These are phyloP conservation scores for Arthrobotrys conoides DNA, from an alignment of 2,329 filamentous ascomycete species.

Conservation along the genomic window DNA sequence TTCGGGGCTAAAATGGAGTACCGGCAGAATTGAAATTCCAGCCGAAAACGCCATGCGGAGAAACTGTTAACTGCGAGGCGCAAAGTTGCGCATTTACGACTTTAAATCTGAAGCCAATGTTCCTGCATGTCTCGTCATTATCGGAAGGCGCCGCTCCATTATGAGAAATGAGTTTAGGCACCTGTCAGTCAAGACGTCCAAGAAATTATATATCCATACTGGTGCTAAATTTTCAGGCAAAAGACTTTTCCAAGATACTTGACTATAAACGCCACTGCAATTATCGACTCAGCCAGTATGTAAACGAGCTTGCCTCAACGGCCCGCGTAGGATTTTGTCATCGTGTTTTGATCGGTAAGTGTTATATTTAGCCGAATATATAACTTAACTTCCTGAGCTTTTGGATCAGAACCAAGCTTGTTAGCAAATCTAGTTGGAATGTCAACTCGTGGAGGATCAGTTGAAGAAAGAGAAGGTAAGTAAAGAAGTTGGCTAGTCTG, in stretches of 20 bases:
- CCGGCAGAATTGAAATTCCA: constrained; percentile 59
- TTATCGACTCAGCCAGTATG: constrained; percentile 5
- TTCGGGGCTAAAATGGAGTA: constrained; percentile 56
- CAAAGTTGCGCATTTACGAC: constrained; percentile 15
- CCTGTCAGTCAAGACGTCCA: constrained; percentile 20
- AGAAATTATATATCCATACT: constrained; percentile 43
- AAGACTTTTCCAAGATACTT: constrained; percentile 24
- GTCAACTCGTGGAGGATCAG: not conserved
- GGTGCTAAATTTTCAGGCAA: constrained; percentile 41
- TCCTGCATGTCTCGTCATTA: constrained; percentile 44
- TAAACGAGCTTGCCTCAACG: constrained; percentile 15
- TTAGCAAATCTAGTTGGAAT: not conserved
- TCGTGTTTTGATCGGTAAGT: constrained; percentile 7
- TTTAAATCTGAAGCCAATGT: constrained; percentile 20
- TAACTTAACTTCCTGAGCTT: not conserved
- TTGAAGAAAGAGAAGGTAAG: not conserved
- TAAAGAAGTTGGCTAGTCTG: not conserved
- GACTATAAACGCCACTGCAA: constrained; percentile 30
- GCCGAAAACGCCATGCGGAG: constrained; percentile 52
- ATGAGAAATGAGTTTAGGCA: constrained; percentile 49
- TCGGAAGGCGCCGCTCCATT: constrained; percentile 47
- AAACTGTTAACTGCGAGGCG: constrained; percentile 27
- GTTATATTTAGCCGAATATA: constrained; percentile 17
- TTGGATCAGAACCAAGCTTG: not conserved
- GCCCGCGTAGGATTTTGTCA: constrained; percentile 28